Base-by-base conservation (phyloP, 1,284 basidiomycete species). In the Amylostereum areolatum region DNA sequence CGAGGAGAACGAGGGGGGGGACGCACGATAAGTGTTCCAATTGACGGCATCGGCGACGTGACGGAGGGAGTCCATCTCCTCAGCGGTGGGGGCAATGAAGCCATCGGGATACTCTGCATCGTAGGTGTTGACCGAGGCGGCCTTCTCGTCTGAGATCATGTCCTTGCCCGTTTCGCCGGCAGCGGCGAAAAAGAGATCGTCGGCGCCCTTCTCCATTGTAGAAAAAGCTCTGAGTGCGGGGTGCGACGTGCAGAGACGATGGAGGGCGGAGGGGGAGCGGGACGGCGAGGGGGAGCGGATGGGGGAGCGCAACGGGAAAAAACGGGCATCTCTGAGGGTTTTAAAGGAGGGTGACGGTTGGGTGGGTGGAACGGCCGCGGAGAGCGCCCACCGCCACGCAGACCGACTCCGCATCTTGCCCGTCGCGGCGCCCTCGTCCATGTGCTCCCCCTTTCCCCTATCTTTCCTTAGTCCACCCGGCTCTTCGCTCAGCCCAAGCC, bases 71-170 rank as follows among this genome's bases (percentile, higher is more conserved):
- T 55, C 56, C 24, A 70, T 63, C 66, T 90, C 88, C 61, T 89
- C 80, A 29, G 80, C 78, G 2, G 86, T 86, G 3, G 89, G 89
- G 52, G 82, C 78, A 51, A 77, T 73, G 45, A 83, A 72, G 25
- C 78, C 79, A 36, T 79, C 77, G 31, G 60, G 55, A 8, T 66
- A 54, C 12, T 30, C 48, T 25, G 52, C 50, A 49, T 63, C 60
- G 53, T 64, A 61, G 53, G 66, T 57, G 42, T 52, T 46, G 39
- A 55, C 53, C 7, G 28, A 6, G 27, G 41, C 5, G 46, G 49
- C 52, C 33, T 12, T 31, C 28, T 63, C 57, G 48, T 62, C 37
- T 7, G 12, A 12, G 27, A 25, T 12, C n/a, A 43, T 29, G 25
- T 28, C 52, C 41, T 50, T 56, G 27, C 59, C 58, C 8, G 62